Conservation (phyloP, 208 protist genomes). For the Balamuthia mandrillaris region DNA sequence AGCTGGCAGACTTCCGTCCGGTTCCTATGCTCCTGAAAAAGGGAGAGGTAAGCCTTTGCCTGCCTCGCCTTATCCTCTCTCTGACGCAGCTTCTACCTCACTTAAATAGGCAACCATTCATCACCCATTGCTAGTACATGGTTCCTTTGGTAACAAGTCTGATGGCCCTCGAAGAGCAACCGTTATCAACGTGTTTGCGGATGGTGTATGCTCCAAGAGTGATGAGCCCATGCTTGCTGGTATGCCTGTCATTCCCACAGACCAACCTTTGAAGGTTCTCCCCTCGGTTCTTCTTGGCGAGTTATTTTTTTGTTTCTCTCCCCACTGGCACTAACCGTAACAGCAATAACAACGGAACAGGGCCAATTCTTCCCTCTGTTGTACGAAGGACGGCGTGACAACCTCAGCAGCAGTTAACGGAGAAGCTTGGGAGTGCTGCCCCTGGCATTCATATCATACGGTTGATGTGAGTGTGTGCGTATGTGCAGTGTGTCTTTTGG, state of each 20-base stretch:
- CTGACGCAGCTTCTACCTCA: neutral
- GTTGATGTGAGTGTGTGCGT: no score
- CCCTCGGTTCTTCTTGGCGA: neutral
- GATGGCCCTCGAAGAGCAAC: neutral
- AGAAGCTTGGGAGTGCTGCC: no score
- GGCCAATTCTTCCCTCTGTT: neutral
- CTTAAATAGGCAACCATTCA: neutral
- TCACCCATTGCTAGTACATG: slow-evolving; percentile 17
- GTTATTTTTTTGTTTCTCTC: neutral
- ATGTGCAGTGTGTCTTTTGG: no score
- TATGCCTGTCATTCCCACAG: neutral
- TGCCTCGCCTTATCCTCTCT: neutral
- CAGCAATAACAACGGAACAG: no score
- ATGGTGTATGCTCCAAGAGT: neutral
- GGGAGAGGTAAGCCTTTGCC: neutral
- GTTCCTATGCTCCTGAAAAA: neutral
- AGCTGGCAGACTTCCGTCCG: neutral
- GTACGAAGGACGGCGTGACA: no score
- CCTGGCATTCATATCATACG: no score
- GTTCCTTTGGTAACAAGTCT: neutral
- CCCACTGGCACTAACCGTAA: no score
- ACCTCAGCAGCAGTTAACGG: no score
- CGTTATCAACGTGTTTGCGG: slow-evolving; percentile 4
- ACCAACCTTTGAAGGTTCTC: neutral
- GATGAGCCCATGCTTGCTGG: neutral